Base-by-base conservation (phyloP, 1,284 basidiomycete genomes). In the Butyriboletus appendiculatus region DNA sequence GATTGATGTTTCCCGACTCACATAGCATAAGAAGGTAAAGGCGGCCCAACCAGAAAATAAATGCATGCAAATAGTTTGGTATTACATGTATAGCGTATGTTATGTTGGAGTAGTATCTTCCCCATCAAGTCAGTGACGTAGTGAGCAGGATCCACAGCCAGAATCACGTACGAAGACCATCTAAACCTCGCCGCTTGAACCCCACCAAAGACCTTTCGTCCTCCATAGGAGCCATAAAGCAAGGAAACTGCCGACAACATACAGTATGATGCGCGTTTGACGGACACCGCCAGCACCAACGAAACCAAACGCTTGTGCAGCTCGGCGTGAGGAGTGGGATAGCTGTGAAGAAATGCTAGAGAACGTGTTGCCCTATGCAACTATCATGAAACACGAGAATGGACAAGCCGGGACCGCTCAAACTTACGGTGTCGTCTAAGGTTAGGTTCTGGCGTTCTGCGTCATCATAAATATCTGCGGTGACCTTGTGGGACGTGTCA, bases 401-500 rank as follows among this genome's bases (percentile, higher is more conserved):
- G 12, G 30, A 50, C 22, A 34, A 42, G n/a, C 32, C 12, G 38
- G 6, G 6, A 38, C 12, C 20, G 24, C 45, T 30, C 24, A 34
- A 48, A 73, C 85, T 61, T 58, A 90, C 90, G 8, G 88, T 85
- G 38, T 86, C 81, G 60, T 92, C 89, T 28, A 93, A 74, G 47
- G 86, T 81, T 5, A 81, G 65, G 63, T 92, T 92, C 72, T 92
- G 90, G n/a, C 83, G 74, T 70, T 93, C 90, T 4, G 86, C 86
- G 67, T 94, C 86, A 60, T 86, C 80, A 67, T 94, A 76, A 53
- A 93, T 87, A 72, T 94, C 85, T 18, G 85, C 84, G 6, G 88
- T 93, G 26, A 93, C 79, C 90, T 91, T 49, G 37, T 56, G 45
- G 2, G 48, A 53, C 10, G 14, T 18, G 45, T 70, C 39, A 57